Conservation (phyloP, 2,329 filamentous ascomycete genomes). For the Scedosporium dehoogii region DNA sequence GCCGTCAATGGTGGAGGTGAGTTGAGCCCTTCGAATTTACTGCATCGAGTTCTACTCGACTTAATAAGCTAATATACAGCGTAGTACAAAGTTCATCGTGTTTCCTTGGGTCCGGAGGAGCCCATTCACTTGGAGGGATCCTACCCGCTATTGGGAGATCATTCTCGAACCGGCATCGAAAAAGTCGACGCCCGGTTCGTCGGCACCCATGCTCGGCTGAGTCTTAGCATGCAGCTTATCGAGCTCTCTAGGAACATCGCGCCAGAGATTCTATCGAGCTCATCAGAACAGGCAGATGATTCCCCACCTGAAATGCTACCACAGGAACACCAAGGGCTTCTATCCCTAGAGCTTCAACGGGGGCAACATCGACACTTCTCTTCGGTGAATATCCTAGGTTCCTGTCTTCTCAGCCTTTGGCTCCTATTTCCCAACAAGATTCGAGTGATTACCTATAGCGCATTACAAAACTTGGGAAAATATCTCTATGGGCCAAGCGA, state of each 20-base stretch:
- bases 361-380: not conserved
- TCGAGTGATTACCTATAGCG: not conserved
- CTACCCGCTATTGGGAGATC: not conserved
- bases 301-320: not conserved
- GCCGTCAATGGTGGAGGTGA: not conserved
- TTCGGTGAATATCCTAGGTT: not conserved
- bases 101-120: not conserved
- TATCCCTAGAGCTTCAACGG: too few species aligned
- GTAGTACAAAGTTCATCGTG: not conserved
- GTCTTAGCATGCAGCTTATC: slow-evolving; percentile 16
- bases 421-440: not conserved
- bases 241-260: slow-evolving; percentile 11
- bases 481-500: not conserved
- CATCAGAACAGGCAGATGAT: not conserved
- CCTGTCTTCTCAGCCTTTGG: not conserved
- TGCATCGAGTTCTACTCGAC: not conserved
- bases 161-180: slow-evolving; percentile 13
- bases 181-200: slow-evolving; percentile 20
- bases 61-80: not conserved
- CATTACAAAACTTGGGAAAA: not conserved
- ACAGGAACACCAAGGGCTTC: not conserved
- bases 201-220: slow-evolving; percentile 18
- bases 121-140: not conserved
- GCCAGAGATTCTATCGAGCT: not conserved
- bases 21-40: not conserved